These are phyloP conservation scores for Paralagenidium karlingii DNA, from an alignment of 352 stramenopile genomes.

Conservation along the genomic window DNA sequence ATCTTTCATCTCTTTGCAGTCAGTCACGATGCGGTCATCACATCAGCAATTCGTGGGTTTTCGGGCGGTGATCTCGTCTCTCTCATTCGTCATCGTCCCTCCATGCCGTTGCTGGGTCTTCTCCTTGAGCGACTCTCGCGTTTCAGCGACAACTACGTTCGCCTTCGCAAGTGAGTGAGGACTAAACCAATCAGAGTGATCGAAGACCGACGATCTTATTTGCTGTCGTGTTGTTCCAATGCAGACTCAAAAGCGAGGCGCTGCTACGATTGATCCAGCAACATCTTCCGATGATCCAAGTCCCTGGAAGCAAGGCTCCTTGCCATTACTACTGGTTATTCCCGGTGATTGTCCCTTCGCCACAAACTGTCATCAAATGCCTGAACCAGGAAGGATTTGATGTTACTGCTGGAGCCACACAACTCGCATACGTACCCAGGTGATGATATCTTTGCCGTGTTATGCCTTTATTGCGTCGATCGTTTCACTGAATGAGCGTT, in stretches of 20 bases:
- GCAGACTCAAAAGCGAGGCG: conserved; percentile 55
- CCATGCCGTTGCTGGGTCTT: conserved; percentile 61
- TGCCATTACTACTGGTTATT: conserved; percentile 81
- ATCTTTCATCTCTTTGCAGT: conserved; percentile 13
- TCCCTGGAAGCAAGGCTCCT: conserved; percentile 35
- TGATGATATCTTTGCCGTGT: conserved; percentile 4
- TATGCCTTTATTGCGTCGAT: neutral
- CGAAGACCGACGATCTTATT: neutral
- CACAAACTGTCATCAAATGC: conserved; percentile 29
- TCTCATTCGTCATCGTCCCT: conserved; percentile 59
- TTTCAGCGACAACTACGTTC: conserved; percentile 58
- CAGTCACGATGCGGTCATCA: conserved; percentile 70
- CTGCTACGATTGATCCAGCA: conserved; percentile 27
- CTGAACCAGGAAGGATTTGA: conserved; percentile 78
- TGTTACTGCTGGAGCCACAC: conserved; percentile 61
- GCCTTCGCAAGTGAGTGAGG: conserved; percentile 38
- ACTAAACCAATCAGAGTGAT: neutral
- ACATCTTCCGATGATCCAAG: conserved; percentile 13
- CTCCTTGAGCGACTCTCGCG: conserved; percentile 51
- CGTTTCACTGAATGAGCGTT: too few species aligned
- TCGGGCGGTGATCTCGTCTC: conserved; percentile 62
- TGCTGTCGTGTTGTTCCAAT: neutral
- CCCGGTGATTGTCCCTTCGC: conserved; percentile 48
- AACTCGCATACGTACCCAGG: conserved; percentile 57
- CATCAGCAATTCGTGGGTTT: conserved; percentile 71